These are phyloP conservation scores for Colletotrichum salicis DNA, from an alignment of 2,329 filamentous ascomycete genomes.

Conservation along the genomic window DNA sequence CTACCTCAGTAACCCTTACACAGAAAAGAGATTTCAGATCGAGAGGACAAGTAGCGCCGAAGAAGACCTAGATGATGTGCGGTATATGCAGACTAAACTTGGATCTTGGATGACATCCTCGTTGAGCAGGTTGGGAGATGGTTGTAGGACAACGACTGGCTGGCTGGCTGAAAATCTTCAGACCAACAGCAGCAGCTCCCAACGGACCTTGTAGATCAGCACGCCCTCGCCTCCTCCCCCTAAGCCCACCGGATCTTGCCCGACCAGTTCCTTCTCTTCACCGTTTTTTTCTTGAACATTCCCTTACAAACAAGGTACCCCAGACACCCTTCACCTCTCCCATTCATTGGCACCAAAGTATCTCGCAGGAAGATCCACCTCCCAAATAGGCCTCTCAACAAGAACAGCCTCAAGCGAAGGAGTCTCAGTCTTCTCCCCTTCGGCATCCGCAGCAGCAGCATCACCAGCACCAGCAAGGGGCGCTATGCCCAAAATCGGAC, in stretches of 20 bases:
- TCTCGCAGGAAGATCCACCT: constrained; percentile 79
- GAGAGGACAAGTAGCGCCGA: neutral
- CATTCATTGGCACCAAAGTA: constrained; percentile 71
- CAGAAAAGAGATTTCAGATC: neutral
- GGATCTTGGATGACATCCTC: no score
- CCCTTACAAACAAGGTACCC: neutral
- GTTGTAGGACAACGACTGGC: neutral
- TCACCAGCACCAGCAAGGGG: constrained; percentile 45
- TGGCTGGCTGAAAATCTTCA: neutral
- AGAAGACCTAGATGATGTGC: neutral
- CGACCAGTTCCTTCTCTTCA: neutral
- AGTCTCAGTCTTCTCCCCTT: constrained; percentile 41
- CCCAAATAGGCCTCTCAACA: constrained; percentile 87
- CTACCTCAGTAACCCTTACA: no score
- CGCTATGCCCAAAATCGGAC: constrained; percentile 84
- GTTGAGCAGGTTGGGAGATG: neutral
- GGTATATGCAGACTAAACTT: no score
- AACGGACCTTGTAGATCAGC: no score
- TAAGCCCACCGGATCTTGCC: neutral
- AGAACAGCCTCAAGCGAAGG: constrained; percentile 80
- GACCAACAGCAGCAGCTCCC: neutral
- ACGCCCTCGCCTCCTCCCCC: no score
- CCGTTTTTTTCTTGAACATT: neutral
- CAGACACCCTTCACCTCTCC: constrained; percentile 44
- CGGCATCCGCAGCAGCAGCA: neutral